Evolutionary conservation across 176 grass and related monocot genomes (phyloP).

Genomic region (barley (Hordeum vulgare)): MorexV3_pseudomolecules_assembly NC_058522.1:493457537-493458036

Average conservation of each 20-base stretch:
- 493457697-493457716: background rate
- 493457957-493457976: background rate
- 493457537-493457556: too few relatives aligned
- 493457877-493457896: background rate
- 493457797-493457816: background rate
- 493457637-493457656: background rate
- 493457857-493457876: background rate
- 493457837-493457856: background rate
- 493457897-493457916: background rate
- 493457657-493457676: background rate
- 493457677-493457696: background rate
- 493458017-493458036: background rate
- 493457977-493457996: background rate
- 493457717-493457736: background rate
- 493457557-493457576: background rate
- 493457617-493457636: background rate
- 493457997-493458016: background rate
- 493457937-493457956: background rate
- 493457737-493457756: background rate
- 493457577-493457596: background rate
- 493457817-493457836: background rate
- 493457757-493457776: too few relatives aligned
- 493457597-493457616: background rate
- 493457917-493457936: background rate
- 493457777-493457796: too few relatives aligned